Evolutionary conservation across 805 yeast species (phyloP).

Genomic region (Candida andamanensis): DNA sequence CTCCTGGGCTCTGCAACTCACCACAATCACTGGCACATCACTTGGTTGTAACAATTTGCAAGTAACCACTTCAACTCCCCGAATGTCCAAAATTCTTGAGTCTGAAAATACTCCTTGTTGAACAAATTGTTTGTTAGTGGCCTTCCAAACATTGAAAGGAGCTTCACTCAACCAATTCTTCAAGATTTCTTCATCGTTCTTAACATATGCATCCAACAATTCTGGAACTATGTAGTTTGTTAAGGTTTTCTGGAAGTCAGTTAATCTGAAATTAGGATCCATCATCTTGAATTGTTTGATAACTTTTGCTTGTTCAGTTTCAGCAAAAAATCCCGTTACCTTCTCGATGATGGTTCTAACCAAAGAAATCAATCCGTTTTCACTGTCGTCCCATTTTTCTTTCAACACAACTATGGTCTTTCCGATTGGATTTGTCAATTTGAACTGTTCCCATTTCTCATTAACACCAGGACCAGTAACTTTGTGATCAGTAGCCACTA

Average conservation of each 20-base stretch:
- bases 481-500: conserved; percentile 78
- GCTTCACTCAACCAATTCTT: conserved; percentile 95
- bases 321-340: conserved; percentile 85
- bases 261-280: conserved; percentile 84
- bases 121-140: conserved; percentile 85
- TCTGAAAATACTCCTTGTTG: conserved; percentile 91
- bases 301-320: conserved; percentile 95
- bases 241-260: conserved; percentile 72
- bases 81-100: conserved; percentile 84
- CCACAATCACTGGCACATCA: conserved; percentile 87
- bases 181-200: conserved; percentile 79
- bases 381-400: conserved; percentile 86
- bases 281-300: conserved; percentile 75
- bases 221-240: conserved; percentile 94
- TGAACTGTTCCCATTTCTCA: conserved; percentile 62
- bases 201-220: conserved; percentile 88
- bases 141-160: conserved; percentile 90
- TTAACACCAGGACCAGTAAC: conserved; percentile 64
- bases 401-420: conserved; percentile 55
- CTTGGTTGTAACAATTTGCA: conserved; percentile 87
- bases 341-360: conserved; percentile 77
- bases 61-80: conserved; percentile 89
- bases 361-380: conserved; percentile 80
- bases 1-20: conserved; percentile 96
- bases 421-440: conserved; percentile 66